Evolutionary conservation across 352 stramenopile species (phyloP), one percentile per base, ranked within the genome.

Genomic region (Pythium grandisporangium): DNA sequence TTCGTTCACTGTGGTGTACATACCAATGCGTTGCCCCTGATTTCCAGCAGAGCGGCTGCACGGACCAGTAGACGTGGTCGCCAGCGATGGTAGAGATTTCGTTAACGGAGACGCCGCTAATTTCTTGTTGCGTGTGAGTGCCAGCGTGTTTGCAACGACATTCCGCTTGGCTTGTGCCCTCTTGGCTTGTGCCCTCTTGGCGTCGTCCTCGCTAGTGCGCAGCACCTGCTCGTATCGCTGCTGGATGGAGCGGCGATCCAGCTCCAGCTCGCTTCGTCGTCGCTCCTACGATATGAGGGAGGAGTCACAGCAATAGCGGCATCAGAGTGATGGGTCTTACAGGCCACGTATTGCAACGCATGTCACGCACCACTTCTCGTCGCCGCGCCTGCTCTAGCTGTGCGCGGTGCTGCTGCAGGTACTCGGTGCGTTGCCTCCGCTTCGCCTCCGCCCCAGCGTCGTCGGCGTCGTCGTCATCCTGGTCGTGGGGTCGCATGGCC

Each of bases 1-100:
- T 1, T 67, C 57, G 8, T 80, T 71, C 7, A 84, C 49, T 19
- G 54, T 61, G 8, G 58, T 36, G 50, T 87, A 87, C 40, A 68
- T 72, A 1, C 62, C 59, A 2, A 73, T 52, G 16, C 52, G 22
- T 38, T 41, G 39, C 4, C 26, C n/a, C n/a, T n/a, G n/a, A n/a
- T n/a, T n/a, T n/a, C n/a, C n/a, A n/a, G n/a, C n/a, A n/a, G n/a
- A n/a, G n/a, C n/a, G n/a, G n/a, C n/a, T n/a, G n/a, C n/a, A n/a
- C n/a, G n/a, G n/a, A n/a, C n/a, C n/a, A 38, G 33, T 20, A 38
- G 13, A 11, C 11, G 33, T 20, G 33, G 33, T 11, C 13, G 33
- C 11, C 13, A 38, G 33, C 33, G 33, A 11, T 16, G 33, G 19
- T 16, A 38, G 33, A 11, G 33, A 38, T 38, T 16, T 38, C 11